phyloP scores from a whole-genome alignment of 2,329 filamentous ascomycete species.

The Ciborinia camelliae region DNA sequence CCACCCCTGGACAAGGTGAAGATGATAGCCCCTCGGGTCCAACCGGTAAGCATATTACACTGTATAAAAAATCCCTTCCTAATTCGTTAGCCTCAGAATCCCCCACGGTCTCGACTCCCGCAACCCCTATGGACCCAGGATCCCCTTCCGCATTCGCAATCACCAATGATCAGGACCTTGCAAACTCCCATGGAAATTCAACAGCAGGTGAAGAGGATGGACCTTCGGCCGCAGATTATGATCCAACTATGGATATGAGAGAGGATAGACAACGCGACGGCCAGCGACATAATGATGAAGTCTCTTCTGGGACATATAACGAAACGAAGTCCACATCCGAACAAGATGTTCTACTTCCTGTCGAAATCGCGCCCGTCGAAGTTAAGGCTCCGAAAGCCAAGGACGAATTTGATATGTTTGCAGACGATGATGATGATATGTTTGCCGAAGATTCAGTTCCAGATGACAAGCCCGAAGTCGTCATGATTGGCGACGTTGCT shows the following conservation, averaged over 20 bases:
- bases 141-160: conserved; percentile 53
- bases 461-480: conserved; percentile 37
- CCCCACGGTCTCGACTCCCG: conserved; percentile 38
- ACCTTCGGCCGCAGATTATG: conserved; percentile 89
- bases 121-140: conserved; percentile 35
- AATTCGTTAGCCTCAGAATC: conserved; percentile 29
- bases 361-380: conserved; percentile 37
- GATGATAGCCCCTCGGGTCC: conserved; percentile 27
- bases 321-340: conserved; percentile 54
- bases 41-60: conserved; percentile 39
- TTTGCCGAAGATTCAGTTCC: conserved; percentile 53
- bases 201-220: conserved; percentile 54
- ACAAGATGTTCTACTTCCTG: conserved; percentile 47
- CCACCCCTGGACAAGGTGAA: conserved; percentile 33
- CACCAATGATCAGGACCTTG: conserved; percentile 63
- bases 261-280: conserved; percentile 74
- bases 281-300: conserved; percentile 56
- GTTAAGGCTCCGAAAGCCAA: conserved; percentile 44
- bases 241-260: conserved; percentile 83
- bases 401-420: conserved; percentile 86
- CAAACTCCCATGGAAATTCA: conserved; percentile 53
- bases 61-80: conserved; percentile 14
- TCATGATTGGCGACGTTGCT: conserved; percentile 44
- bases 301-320: conserved; percentile 54
- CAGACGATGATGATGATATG: conserved; percentile 69